Evolutionary conservation across 2,329 filamentous ascomycete genomes (phyloP), one percentile per base, ranked within the genome.

Genomic region (Epichloe bromicola): DNA sequence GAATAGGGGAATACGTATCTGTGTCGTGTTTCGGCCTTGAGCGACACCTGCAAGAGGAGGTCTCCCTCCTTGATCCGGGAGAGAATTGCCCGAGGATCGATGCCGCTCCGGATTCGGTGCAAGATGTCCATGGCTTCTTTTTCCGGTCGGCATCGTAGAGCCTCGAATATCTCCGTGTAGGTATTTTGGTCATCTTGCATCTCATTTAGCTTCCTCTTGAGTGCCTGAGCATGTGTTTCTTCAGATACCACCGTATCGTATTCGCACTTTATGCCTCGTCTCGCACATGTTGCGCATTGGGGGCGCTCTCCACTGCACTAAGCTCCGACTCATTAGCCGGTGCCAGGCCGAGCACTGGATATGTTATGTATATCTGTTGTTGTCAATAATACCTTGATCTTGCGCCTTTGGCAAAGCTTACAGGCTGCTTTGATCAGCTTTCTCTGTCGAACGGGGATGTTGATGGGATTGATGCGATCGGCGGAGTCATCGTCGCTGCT

Each of bases 1-100:
- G 47, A 40, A 43, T 69, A 69, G 0, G 0, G 70, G 37, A 73
- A 69, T 43, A 66, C 63, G 41, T 69, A 72, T 40, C 67, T 67
- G 19, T 63, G 61, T 1, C 66, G 58, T 1, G 66, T 60, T 53
- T 72, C 68, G 4, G 69, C 67, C 0, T 57, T 52, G 3, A 70
- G 54, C 1, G 65, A 58, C 49, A 70, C 62, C 51, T 72, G 67
- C 4, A 72, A 53, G 3, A 72, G 54, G 4, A 67, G 33, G 51
- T 69, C 62, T 8, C 69, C 70, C 19, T 61, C 61, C 41, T 58
- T 61, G 43, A 68, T 59, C 30, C 67, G 65, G 14, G 59, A 63
- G 3, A 70, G 36, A 17, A 72, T 59, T 1, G 62, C 56, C 3
- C 33, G 50, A 3, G 60, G 53, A 39, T 67, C 64, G 5, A 57